Percentiles rank a stretch among this genome's conserved stretches.
These are phyloP conservation scores for Zygosaccharomyces bisporus DNA, from an alignment of 805 yeast genomes.

Conservation along the genomic window DNA sequence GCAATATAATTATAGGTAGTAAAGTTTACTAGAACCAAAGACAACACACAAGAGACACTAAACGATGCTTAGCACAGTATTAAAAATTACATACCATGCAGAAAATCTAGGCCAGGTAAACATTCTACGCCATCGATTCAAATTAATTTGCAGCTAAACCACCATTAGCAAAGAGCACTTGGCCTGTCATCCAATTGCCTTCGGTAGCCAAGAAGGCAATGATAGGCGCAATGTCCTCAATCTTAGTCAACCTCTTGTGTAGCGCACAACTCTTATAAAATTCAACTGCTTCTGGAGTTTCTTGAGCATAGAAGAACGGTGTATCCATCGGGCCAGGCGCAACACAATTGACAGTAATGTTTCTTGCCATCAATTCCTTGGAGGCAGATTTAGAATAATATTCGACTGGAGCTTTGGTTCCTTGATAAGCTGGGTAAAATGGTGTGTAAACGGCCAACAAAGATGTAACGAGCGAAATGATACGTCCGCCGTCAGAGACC, in stretches of 20 bases:
- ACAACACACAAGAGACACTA: no score
- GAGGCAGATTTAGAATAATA: conserved; percentile 51
- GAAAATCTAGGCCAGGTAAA: no score
- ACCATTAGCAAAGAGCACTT: conserved; percentile 60
- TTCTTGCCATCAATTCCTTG: conserved; percentile 46
- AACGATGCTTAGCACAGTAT: no score
- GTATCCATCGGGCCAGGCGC: conserved; percentile 71
- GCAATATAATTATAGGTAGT: no score
- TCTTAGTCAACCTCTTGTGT: conserved; percentile 51
- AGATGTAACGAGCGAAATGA: conserved; percentile 55
- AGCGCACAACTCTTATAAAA: conserved; percentile 52
- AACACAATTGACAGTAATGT: conserved; percentile 50
- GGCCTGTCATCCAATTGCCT: conserved; percentile 70
- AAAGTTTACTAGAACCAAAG: no score
- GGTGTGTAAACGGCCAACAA: conserved; percentile 62
- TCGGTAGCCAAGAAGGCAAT: conserved; percentile 56
- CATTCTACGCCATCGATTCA: no score
- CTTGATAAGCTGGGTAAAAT: conserved; percentile 51
- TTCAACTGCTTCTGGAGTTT: conserved; percentile 48
- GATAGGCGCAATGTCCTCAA: conserved; percentile 61
- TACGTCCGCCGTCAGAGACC: conserved; percentile 47
- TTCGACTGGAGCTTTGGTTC: conserved; percentile 55
- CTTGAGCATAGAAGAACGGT: conserved; percentile 61
- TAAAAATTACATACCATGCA: no score
- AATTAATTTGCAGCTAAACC: conserved; percentile 52